These are phyloP conservation scores for Aureobasidium sp. DNA, from an alignment of 2,329 filamentous ascomycete genomes.

Conservation along the genomic window DNA sequence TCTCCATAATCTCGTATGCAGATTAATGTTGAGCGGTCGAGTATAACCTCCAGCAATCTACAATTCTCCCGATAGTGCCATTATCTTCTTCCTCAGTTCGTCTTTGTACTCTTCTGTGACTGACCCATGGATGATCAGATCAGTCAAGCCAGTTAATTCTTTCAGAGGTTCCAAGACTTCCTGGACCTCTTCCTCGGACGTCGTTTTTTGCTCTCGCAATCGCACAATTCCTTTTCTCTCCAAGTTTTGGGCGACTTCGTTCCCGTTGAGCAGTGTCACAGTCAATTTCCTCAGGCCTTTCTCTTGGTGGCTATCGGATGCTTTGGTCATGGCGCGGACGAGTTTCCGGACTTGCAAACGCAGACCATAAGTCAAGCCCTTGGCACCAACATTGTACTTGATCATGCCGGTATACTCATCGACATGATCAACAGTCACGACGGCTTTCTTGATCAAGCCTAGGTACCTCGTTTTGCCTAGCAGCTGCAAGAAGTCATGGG, in stretches of 20 bases:
- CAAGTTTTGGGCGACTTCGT: slow-evolving; percentile 24
- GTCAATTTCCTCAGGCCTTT: slow-evolving; percentile 17
- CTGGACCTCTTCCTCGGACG: slow-evolving; percentile 33
- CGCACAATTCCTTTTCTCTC: slow-evolving; percentile 25
- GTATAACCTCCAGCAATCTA: no score
- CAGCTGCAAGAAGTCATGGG: slow-evolving; percentile 36
- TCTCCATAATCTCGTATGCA: no score
- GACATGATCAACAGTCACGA: slow-evolving; percentile 42
- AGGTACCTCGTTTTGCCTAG: slow-evolving; percentile 36
- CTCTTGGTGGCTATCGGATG: slow-evolving; percentile 23
- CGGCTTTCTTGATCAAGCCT: slow-evolving; percentile 34
- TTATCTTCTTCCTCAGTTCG: background rate
- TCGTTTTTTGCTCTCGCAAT: slow-evolving; percentile 24
- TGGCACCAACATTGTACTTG: slow-evolving; percentile 44
- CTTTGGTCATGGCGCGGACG: slow-evolving; percentile 31
- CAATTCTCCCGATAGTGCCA: no score
- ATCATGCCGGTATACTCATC: slow-evolving; percentile 47
- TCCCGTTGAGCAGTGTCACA: slow-evolving; percentile 23
- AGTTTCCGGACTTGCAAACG: slow-evolving; percentile 35
- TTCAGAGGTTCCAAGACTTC: slow-evolving; percentile 38
- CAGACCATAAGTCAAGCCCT: slow-evolving; percentile 38
- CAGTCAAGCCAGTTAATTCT: slow-evolving; percentile 31
- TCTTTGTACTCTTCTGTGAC: slow-evolving; percentile 32
- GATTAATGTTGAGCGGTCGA: no score
- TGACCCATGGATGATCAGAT: slow-evolving; percentile 32